phyloP scores from a whole-genome alignment of 2,329 filamentous ascomycete species.

The Hysterium pulicare region DNA sequence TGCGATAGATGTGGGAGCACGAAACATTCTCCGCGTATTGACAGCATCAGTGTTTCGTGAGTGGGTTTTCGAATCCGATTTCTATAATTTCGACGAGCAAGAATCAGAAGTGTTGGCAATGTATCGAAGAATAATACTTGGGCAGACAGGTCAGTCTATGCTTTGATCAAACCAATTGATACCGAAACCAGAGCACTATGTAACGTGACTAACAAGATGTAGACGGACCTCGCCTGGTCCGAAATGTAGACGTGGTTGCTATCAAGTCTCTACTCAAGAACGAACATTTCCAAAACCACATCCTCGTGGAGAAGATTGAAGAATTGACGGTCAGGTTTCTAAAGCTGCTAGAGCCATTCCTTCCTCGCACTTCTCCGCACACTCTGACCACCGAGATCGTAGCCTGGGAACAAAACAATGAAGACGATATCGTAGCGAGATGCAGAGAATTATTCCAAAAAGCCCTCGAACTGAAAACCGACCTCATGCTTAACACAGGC shows the following conservation, averaged over 20 bases:
- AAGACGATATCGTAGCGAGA: not conserved
- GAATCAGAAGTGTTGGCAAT: slow-evolving; percentile 1
- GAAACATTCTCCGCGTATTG: slow-evolving; percentile 1
- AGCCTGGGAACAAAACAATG: slow-evolving; percentile 1
- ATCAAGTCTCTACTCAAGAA: slow-evolving; percentile 1
- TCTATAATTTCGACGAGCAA: slow-evolving; percentile 2
- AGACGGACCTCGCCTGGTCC: slow-evolving; percentile 2
- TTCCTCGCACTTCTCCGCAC: slow-evolving; percentile 3
- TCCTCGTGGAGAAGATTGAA: slow-evolving; percentile 1
- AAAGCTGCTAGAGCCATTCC: slow-evolving; percentile 1
- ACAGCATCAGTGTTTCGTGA: slow-evolving; percentile 1
- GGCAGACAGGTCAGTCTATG: slow-evolving; percentile 2
- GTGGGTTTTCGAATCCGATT: slow-evolving; percentile 4
- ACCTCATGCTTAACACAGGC: slow-evolving; percentile 1
- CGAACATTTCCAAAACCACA: slow-evolving; percentile 2
- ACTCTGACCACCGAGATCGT: not conserved
- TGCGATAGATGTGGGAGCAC: slow-evolving; percentile 2
- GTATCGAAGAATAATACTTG: slow-evolving; percentile 1
- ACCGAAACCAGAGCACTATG: not conserved
- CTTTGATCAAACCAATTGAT: slow-evolving; percentile 2
- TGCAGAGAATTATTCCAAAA: slow-evolving; percentile 3
- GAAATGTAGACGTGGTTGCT: slow-evolving; percentile 1
- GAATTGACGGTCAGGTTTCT: slow-evolving; percentile 1
- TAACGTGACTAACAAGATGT: slow-evolving; percentile 2
- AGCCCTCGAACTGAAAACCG: slow-evolving; percentile 3